Base-by-base conservation (phyloP, 2,329 filamentous ascomycete genomes). In the Penicillium sp. region DNA sequence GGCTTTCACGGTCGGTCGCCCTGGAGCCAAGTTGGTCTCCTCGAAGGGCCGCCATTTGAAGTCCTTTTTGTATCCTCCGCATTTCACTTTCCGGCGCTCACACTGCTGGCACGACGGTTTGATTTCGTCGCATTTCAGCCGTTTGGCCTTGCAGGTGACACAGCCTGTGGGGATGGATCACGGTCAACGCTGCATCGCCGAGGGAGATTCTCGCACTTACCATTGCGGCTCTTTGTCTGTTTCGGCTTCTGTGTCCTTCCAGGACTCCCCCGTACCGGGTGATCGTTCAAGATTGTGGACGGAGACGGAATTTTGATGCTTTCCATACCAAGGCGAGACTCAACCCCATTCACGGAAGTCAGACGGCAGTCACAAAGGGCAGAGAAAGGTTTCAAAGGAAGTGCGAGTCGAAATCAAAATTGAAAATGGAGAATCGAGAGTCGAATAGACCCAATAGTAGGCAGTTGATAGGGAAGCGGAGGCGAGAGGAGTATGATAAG, bases 11-110 rank as follows among this genome's bases (percentile, higher is more conserved):
- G 62, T 57, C 22, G 69, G 49, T 9, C 57, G 58, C 38, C 71
- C 77, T 31, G 67, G 63, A 10, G 67, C 73, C 58, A 86, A 78
- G 51, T 75, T 85, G 44, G 83, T 80, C 60, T 89, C 86, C 65
- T 87, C 86, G 62, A 89, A 89, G 0, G 86, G 81, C 49, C 86
- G 79, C 87, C 87, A 90, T 78, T 90, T 89, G 75, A 89, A 90
- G 69, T 88, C 85, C 69, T 88, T 90, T 71, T 85, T 88, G 73
- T 90, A 90, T 34, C 87, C 87, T 55, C 86, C 87, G 67, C 87
- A 90, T 3, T 76, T 69, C 21, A 90, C 86, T 58, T 82, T 85
- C 49, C 87, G 79, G 62, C 83, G 83, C 43, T 83, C 78, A 67
- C 87, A 89, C 74, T 89, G 86, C 55, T 83, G 77, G 65, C 87